Conservation (phyloP, 2,329 filamentous ascomycete species). For the Tothia fuscella region DNA sequence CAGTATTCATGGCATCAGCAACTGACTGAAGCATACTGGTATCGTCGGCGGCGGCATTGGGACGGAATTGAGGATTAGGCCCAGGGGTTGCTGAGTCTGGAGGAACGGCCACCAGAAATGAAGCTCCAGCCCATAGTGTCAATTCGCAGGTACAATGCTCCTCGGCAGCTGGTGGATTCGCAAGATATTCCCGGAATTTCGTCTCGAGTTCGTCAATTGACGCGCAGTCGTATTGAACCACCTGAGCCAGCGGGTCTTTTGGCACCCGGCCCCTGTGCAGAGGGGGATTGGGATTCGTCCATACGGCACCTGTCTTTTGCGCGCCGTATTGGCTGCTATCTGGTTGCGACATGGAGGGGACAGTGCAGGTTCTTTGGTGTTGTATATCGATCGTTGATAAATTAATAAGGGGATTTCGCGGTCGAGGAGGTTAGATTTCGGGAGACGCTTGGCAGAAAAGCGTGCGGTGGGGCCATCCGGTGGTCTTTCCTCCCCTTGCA, state of each 20-base stretch:
- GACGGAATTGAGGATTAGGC: background rate
- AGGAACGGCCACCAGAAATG: constrained; percentile 19
- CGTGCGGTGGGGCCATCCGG: too few species aligned
- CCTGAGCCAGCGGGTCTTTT: constrained; percentile 24
- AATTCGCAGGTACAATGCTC: constrained; percentile 28
- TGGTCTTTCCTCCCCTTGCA: too few species aligned
- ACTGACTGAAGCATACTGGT: constrained; percentile 4
- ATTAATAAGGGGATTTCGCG: too few species aligned
- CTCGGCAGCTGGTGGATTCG: constrained; percentile 21
- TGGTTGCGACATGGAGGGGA: too few species aligned
- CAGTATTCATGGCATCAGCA: background rate
- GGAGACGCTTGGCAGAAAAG: too few species aligned
- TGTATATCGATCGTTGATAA: too few species aligned
- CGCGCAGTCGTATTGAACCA: constrained; percentile 20
- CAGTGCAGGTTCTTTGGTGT: too few species aligned
- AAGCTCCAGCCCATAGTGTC: constrained; percentile 26
- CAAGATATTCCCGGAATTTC: constrained; percentile 24
- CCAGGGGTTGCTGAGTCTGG: background rate
- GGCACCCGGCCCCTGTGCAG: constrained; percentile 27
- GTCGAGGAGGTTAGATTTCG: too few species aligned
- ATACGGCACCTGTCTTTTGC: too few species aligned
- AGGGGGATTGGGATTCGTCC: constrained; percentile 12
- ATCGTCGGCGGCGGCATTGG: background rate
- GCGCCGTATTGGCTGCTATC: too few species aligned
- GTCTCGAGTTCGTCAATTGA: constrained; percentile 26